Percentiles rank a stretch among this genome's conserved stretches.
phyloP scores from a whole-genome alignment of 768 basidiomycete species.

The Lentinus brumalis region DNA sequence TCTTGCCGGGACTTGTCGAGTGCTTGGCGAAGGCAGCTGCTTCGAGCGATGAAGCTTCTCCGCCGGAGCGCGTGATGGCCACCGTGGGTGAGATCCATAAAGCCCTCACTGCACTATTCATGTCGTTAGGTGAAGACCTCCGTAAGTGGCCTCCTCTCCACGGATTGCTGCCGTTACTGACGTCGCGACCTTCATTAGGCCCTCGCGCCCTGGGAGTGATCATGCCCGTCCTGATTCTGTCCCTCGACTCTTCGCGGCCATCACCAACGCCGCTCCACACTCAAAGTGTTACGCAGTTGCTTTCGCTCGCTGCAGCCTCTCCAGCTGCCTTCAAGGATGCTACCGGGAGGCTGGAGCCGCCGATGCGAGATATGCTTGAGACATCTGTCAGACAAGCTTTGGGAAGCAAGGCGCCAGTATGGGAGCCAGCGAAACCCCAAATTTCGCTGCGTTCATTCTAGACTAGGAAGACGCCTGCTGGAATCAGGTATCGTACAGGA shows the following conservation, averaged over 20 bases:
- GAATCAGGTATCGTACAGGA: constrained; percentile 11
- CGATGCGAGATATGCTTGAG: constrained; percentile 67
- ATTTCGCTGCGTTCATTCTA: constrained; percentile 77
- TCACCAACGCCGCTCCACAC: constrained; percentile 50
- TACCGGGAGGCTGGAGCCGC: constrained; percentile 62
- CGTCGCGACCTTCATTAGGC: constrained; percentile 43
- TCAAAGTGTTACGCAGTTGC: constrained; percentile 64
- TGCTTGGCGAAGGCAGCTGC: constrained; percentile 73
- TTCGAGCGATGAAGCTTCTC: constrained; percentile 54
- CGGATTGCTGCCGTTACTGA: not conserved
- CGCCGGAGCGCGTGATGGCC: constrained; percentile 57
- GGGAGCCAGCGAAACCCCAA: constrained; percentile 60
- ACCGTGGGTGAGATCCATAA: constrained; percentile 83
- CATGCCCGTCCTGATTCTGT: constrained; percentile 72
- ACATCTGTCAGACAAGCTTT: constrained; percentile 77
- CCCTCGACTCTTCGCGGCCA: constrained; percentile 56
- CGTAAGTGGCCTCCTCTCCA: constrained; percentile 47
- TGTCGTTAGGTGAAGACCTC: constrained; percentile 55
- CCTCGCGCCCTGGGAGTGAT: constrained; percentile 68
- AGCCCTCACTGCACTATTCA: constrained; percentile 68
- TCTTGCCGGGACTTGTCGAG: constrained; percentile 83
- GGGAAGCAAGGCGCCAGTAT: constrained; percentile 39
- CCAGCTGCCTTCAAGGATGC: constrained; percentile 86
- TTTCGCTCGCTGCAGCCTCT: constrained; percentile 69
- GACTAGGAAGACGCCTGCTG: constrained; percentile 14